Base-by-base conservation (phyloP, 495 filamentous ascomycete genomes). In the Penicillium cinerascens region DNA sequence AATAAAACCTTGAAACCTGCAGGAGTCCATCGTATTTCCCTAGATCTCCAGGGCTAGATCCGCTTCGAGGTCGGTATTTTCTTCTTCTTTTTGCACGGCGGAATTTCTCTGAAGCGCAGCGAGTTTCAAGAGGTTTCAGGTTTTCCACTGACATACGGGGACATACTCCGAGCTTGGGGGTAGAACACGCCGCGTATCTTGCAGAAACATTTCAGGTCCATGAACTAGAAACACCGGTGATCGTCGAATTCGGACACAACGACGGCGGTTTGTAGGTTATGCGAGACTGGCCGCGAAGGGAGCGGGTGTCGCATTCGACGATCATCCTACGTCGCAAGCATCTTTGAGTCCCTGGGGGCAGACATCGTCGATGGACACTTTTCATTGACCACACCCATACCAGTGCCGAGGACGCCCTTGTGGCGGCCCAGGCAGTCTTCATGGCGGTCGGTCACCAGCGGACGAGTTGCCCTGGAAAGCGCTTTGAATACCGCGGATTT, bases 191-290 rank as follows among this genome's bases (percentile, higher is more conserved):
- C 51, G 27, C 18, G 29, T 18, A 38, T 45, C 16, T 25, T 46
- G 51, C 47, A 49, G 17, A 44, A 42, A 45, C 42, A 21, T 17
- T n/a, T n/a, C n/a, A 45, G 25, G 18, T 60, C 57, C 57, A 52
- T 60, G 57, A 60, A 60, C 56, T 54, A 56, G 29, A 53, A 33
- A 35, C 42, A 51, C 37, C 9, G 62, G 80, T 84, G 36, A 68
- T 84, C 41, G 83, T 84, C 58, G 80, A 82, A 56, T 84, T 86
- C 52, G 82, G 83, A 1, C 82, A 86, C 72, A 86, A 86, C 63
- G 83, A 85, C 58, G 82, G 83, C 46, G 81, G 82, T 10, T 87
- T 49, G 82, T 84, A 0, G 77, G 49, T 27, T 87, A 86, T 58
- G 78, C 80, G 0, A 48, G 72, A 49, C 54, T 70, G 17, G 83